phyloP scores from a whole-genome alignment of 2,329 filamentous ascomycete genomes.

The Waltergamsia citrina region DNA sequence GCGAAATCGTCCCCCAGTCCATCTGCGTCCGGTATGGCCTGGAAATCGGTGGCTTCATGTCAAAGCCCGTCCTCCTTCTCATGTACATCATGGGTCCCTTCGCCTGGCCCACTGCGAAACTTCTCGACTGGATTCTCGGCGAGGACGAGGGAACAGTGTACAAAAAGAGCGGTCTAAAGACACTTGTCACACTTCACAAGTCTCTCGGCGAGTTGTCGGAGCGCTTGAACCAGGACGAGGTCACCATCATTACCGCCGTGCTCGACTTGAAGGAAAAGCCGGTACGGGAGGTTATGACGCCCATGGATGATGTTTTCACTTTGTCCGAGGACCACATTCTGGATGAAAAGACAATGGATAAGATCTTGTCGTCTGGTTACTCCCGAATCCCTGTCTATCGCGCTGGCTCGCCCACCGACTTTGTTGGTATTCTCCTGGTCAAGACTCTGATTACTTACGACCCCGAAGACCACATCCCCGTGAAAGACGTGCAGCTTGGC shows the following conservation, averaged over 20 bases:
- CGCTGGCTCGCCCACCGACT: conserved; percentile 74
- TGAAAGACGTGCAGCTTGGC: conserved; percentile 84
- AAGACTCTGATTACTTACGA: conserved; percentile 99
- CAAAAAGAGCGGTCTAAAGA: conserved; percentile 97
- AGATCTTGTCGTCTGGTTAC: conserved; percentile 86
- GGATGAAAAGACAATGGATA: conserved; percentile 90
- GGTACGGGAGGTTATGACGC: conserved; percentile 94
- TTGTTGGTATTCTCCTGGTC: conserved; percentile 94
- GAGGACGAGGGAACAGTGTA: conserved; percentile 95
- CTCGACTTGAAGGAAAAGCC: conserved; percentile 94
- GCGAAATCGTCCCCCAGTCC: conserved; percentile 91
- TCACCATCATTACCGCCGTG: conserved; percentile 96
- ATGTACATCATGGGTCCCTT: conserved; percentile 91
- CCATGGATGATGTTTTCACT: conserved; percentile 94
- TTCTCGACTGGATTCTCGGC: conserved; percentile 86
- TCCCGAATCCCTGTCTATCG: conserved; percentile 93
- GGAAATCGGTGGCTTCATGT: conserved; percentile 89
- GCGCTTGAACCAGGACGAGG: conserved; percentile 90
- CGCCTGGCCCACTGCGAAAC: conserved; percentile 90
- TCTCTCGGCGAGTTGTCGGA: conserved; percentile 80
- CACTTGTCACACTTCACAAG: conserved; percentile 88
- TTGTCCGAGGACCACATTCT: conserved; percentile 92
- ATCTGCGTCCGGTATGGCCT: conserved; percentile 94
- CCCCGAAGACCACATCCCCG: conserved; percentile 79
- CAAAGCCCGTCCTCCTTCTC: conserved; percentile 72